A percentile compares a stretch with the other conserved stretches of the same genome.
These are phyloP conservation scores for Scolecobasidium constrictum DNA, from an alignment of 2,329 filamentous ascomycete species.

Conservation along the genomic window DNA sequence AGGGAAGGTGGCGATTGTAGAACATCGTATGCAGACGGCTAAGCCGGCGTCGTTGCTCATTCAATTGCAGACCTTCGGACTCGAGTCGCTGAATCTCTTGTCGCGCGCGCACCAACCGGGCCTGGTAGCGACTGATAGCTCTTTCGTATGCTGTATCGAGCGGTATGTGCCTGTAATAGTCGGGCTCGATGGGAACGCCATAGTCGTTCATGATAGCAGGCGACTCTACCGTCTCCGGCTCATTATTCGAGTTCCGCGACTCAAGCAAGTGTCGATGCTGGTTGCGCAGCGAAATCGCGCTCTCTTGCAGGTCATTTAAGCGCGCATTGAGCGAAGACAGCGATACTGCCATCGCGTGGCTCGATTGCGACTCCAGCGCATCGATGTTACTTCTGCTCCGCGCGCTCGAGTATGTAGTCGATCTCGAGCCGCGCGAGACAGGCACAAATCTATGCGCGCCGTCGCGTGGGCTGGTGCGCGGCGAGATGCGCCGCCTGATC, in stretches of 20 bases:
- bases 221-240: background rate
- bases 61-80: background rate
- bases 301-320: background rate
- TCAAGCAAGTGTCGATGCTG: background rate
- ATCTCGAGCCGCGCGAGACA: slow-evolving; percentile 14
- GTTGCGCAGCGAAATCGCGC: background rate
- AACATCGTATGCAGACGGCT: background rate
- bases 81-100: background rate
- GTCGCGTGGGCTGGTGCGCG: slow-evolving; percentile 17
- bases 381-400: background rate
- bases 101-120: background rate
- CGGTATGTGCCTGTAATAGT: background rate
- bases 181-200: background rate
- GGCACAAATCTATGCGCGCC: slow-evolving; percentile 15
- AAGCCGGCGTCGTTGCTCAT: background rate
- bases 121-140: background rate
- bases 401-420: background rate
- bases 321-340: background rate
- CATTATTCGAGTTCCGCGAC: background rate
- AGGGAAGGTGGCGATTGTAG: background rate
- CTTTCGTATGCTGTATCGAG: background rate
- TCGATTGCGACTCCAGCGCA: background rate
- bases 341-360: background rate
- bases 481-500: slow-evolving; percentile 42
- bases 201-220: background rate